These are phyloP conservation scores for Podaxis sp. DNA, from an alignment of 768 basidiomycete genomes.

Conservation along the genomic window DNA sequence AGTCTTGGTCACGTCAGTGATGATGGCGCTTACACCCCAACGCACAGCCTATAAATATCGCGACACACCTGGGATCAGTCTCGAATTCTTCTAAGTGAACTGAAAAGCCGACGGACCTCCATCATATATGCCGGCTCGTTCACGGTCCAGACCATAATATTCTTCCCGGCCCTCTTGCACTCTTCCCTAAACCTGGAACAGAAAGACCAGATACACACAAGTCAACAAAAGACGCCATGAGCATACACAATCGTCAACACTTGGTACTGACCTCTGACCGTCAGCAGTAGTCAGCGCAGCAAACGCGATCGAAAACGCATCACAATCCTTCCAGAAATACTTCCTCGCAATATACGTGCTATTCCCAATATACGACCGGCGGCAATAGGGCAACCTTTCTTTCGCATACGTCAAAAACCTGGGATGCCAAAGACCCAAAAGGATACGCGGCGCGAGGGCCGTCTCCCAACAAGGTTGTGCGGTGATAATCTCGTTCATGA, in stretches of 20 bases:
- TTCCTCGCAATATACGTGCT: conserved; percentile 68
- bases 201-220: conserved; percentile 1
- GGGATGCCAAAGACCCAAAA: conserved; percentile 89
- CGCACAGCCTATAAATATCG: conserved; percentile 52
- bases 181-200: conserved; percentile 67
- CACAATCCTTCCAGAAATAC: conserved; percentile 87
- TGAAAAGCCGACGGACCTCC: conserved; percentile 49
- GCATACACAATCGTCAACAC: neutral
- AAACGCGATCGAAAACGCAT: conserved; percentile 86
- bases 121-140: conserved; percentile 88
- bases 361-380: conserved; percentile 79
- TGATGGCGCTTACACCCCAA: conserved; percentile 75
- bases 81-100: neutral
- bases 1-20: conserved; percentile 69
- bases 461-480: conserved; percentile 69
- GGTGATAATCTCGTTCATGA: conserved; percentile 70
- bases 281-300: conserved; percentile 63
- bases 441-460: conserved; percentile 70
- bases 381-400: conserved; percentile 73
- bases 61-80: neutral
- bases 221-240: neutral
- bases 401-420: conserved; percentile 79
- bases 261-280: conserved; percentile 57
- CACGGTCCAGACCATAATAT: conserved; percentile 94
- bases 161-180: conserved; percentile 76